Conservation (phyloP, 2,329 filamentous ascomycete species). For the Fusarium chuoi region DNA sequence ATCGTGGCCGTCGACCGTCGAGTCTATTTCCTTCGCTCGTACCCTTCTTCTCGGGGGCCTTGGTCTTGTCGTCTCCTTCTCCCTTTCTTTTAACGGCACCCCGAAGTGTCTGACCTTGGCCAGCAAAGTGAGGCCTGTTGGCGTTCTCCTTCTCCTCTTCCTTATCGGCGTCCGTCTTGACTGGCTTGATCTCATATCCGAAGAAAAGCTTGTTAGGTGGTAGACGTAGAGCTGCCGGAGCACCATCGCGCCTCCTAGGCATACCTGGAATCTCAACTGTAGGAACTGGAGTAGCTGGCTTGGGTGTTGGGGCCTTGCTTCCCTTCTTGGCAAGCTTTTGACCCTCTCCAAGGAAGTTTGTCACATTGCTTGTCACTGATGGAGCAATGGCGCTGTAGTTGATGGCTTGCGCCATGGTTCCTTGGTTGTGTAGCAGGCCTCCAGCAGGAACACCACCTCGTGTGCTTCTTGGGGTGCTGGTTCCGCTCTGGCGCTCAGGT, state of each 20-base stretch:
- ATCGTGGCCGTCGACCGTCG: conserved; percentile 54
- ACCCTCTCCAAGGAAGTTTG: conserved; percentile 83
- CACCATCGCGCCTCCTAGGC: conserved; percentile 69
- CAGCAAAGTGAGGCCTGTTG: conserved; percentile 79
- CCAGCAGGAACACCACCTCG: conserved; percentile 73
- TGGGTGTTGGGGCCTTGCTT: conserved; percentile 73
- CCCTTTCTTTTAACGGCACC: conserved; percentile 77
- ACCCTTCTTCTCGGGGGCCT: conserved; percentile 59
- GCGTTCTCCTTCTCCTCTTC: conserved; percentile 72
- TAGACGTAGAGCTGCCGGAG: conserved; percentile 85
- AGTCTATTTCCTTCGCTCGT: conserved; percentile 56
- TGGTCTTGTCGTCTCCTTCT: conserved; percentile 59
- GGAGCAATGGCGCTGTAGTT: conserved; percentile 94
- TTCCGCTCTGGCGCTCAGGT: conserved; percentile 81
- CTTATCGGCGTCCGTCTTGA: conserved; percentile 81
- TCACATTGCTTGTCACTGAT: conserved; percentile 74
- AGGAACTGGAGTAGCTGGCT: conserved; percentile 75
- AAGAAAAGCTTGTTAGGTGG: conserved; percentile 95
- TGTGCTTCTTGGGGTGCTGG: conserved; percentile 81
- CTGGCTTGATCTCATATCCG: conserved; percentile 90
- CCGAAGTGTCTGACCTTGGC: conserved; percentile 83
- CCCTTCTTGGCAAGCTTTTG: conserved; percentile 87
- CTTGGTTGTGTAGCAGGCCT: conserved; percentile 82
- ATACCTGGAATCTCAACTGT: conserved; percentile 42
- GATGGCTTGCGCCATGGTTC: conserved; percentile 97